Percentiles rank a stretch among this genome's conserved stretches.
These are phyloP conservation scores for Podaxis sp. DNA, from an alignment of 768 basidiomycete species.

Conservation along the genomic window DNA sequence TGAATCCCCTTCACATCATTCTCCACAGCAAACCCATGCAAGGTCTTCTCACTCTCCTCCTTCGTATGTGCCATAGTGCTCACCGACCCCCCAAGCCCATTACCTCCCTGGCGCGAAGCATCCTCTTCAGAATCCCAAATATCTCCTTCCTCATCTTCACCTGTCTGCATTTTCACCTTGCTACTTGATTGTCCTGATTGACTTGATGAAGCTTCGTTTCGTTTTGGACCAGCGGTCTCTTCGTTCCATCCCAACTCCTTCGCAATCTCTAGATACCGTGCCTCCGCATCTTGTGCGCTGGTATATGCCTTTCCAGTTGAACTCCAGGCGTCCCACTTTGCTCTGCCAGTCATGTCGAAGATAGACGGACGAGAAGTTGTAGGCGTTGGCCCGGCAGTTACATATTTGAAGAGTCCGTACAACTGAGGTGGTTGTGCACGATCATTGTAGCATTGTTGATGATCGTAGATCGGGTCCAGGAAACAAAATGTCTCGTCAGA, in stretches of 20 bases:
- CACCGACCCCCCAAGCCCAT: constrained; percentile 60
- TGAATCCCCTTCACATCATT: constrained; percentile 48
- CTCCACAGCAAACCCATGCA: constrained; percentile 64
- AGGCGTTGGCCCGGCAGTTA: constrained; percentile 59
- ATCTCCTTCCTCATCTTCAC: constrained; percentile 26
- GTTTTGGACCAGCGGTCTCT: neutral
- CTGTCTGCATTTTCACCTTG: constrained; percentile 10
- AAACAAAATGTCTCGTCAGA: constrained; percentile 11
- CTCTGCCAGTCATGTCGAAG: constrained; percentile 75
- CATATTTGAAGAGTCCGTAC: constrained; percentile 81
- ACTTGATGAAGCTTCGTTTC: neutral
- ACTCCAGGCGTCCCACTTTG: constrained; percentile 89
- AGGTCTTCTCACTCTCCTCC: constrained; percentile 33
- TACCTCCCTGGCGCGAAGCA: constrained; percentile 24
- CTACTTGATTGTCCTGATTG: constrained; percentile 5
- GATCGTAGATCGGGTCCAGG: neutral
- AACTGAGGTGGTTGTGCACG: constrained; percentile 44
- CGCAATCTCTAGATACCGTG: constrained; percentile 68
- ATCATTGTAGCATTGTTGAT: constrained; percentile 7
- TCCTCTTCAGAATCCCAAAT: constrained; percentile 49
- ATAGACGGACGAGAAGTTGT: constrained; percentile 62
- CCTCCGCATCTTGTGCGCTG: constrained; percentile 48
- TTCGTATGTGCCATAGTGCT: constrained; percentile 52
- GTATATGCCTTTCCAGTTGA: constrained; percentile 47
- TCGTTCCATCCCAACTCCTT: constrained; percentile 66